A percentile compares a stretch with the other conserved stretches of the same genome.
Evolutionary conservation across 306 rosid genomes (phyloP).

Genomic region (Vachellia collinsii): DNA sequence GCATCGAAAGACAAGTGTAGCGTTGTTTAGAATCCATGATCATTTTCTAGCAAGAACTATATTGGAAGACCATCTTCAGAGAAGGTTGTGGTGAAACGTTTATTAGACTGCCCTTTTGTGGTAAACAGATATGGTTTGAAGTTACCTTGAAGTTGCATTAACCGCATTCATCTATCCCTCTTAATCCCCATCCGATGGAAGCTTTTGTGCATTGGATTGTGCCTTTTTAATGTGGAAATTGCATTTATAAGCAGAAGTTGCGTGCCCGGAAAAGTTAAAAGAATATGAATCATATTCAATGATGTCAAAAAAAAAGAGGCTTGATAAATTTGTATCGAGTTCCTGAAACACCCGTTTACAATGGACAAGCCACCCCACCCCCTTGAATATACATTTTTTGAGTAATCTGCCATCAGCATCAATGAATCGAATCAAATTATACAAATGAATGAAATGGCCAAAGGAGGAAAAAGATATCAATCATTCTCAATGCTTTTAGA

Average conservation of each 20-base stretch:
- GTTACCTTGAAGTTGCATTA: too few relatives aligned
- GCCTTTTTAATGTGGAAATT: not conserved
- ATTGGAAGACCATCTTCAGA: not conserved
- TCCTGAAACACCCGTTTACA: slow-evolving; percentile 35
- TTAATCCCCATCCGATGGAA: too few relatives aligned
- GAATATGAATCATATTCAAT: slow-evolving; percentile 2
- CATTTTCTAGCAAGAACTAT: slow-evolving; percentile 1
- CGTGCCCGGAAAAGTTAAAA: not conserved
- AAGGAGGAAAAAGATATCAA: not conserved
- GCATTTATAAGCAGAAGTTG: not conserved
- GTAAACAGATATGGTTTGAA: not conserved
- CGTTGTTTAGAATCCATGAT: slow-evolving; percentile 1
- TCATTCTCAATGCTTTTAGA: not conserved
- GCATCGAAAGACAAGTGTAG: slow-evolving; percentile 30
- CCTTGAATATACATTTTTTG: not conserved
- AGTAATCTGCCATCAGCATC: not conserved
- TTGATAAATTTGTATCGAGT: not conserved
- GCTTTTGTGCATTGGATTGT: too few relatives aligned
- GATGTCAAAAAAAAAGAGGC: slow-evolving; percentile 31
- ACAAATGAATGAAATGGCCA: not conserved
- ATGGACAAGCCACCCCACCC: not conserved
- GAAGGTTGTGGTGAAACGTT: not conserved
- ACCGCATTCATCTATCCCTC: too few relatives aligned
- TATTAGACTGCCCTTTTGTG: not conserved
- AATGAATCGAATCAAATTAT: not conserved